These are phyloP conservation scores for Quercus wislizeni DNA, from an alignment of 306 rosid genomes.

Conservation along the genomic window DNA sequence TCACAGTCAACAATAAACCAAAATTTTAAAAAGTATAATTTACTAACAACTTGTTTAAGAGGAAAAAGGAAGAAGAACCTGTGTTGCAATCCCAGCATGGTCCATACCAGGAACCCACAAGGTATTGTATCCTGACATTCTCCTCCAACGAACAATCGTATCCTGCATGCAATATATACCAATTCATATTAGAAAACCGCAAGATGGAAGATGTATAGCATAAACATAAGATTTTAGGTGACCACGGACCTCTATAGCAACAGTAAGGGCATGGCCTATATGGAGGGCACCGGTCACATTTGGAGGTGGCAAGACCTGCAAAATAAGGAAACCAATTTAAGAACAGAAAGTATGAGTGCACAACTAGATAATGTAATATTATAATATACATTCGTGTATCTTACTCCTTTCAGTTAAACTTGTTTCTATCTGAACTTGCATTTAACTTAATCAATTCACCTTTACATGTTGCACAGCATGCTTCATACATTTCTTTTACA, in stretches of 20 bases:
- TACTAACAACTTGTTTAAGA: too few relatives aligned
- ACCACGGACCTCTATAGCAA: slow-evolving; percentile 73
- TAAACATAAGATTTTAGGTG: slow-evolving; percentile 3
- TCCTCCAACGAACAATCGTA: slow-evolving; percentile 89
- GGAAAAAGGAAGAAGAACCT: too few relatives aligned
- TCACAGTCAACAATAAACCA: too few relatives aligned
- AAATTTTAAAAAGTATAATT: too few relatives aligned
- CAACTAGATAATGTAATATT: too few relatives aligned
- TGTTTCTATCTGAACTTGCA: not conserved
- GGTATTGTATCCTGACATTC: too few relatives aligned
- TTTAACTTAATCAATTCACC: not conserved
- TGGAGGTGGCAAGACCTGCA: slow-evolving; percentile 93
- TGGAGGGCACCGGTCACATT: slow-evolving; percentile 96
- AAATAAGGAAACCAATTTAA: slow-evolving; percentile 11
- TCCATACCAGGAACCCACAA: too few relatives aligned
- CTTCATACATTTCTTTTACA: too few relatives aligned
- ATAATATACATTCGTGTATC: too few relatives aligned
- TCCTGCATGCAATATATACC: slow-evolving; percentile 54
- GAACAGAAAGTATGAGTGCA: too few relatives aligned
- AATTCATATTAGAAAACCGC: slow-evolving; percentile 1
- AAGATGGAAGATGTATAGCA: slow-evolving; percentile 1
- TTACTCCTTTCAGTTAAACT: too few relatives aligned
- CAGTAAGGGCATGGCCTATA: slow-evolving; percentile 95
- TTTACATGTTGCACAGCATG: not conserved
- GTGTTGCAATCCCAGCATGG: too few relatives aligned